These are phyloP conservation scores for Secale cereale DNA, from an alignment of 176 grass and related monocot genomes.

Conservation along the genomic window DNA sequence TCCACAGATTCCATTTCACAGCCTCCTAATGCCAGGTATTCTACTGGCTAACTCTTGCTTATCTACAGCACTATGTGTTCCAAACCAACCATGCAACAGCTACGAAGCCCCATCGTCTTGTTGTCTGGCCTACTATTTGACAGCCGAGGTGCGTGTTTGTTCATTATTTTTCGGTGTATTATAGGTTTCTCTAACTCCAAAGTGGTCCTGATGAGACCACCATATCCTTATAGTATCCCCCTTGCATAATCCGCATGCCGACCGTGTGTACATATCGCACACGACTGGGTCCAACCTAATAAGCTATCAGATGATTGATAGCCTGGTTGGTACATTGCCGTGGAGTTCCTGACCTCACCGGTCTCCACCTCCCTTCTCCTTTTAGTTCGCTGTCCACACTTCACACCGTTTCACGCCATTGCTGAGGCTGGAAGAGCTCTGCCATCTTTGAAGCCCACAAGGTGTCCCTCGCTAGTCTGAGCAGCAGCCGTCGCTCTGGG, in stretches of 20 bases:
- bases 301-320: neutral
- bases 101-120: neutral
- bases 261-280: too few species aligned
- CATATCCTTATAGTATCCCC: neutral
- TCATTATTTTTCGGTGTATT: neutral
- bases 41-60: neutral
- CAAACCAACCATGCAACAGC: neutral
- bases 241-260: neutral
- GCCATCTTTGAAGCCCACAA: neutral
- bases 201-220: neutral
- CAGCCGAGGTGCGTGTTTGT: too few species aligned
- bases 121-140: too few species aligned
- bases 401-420: neutral
- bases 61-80: neutral
- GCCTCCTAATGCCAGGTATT: neutral
- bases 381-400: neutral
- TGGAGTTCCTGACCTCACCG: neutral
- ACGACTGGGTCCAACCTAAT: neutral
- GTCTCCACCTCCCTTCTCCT: neutral
- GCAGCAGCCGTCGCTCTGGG: neutral
- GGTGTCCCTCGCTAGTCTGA: neutral
- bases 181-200: neutral
- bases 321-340: too few species aligned
- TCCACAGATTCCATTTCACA: neutral
- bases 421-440: neutral